Conservation (phyloP, 768 basidiomycete species). For the Xerocomus potaroensis region DNA sequence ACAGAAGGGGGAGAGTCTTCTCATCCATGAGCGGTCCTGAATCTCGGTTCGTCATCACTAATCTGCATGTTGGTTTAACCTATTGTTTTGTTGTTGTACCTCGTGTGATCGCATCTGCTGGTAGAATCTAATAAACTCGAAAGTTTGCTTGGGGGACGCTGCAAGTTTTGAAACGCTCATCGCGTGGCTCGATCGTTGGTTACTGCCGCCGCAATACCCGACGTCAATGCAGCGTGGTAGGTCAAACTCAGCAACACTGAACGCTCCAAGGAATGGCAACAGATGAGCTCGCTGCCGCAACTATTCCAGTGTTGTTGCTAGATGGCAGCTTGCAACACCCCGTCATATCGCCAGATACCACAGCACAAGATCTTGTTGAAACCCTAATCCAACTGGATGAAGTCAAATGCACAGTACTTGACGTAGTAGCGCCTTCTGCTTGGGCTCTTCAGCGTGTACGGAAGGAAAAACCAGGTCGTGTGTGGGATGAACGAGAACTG, state of each 20-base stretch:
- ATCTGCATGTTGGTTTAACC: conserved; percentile 10
- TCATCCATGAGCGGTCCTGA: conserved; percentile 14
- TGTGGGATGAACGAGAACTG: conserved; percentile 72
- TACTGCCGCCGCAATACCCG: not conserved
- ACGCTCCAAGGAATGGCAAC: conserved; percentile 20
- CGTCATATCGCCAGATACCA: conserved; percentile 49
- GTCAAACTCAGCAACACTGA: not conserved
- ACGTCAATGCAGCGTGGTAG: conserved; percentile 2
- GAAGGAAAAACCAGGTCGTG: conserved; percentile 51
- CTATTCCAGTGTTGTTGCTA: conserved; percentile 58
- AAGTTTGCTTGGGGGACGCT: too few relatives aligned
- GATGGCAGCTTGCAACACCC: conserved; percentile 61
- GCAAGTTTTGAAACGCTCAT: too few relatives aligned
- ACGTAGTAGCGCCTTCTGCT: conserved; percentile 49
- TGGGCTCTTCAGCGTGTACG: conserved; percentile 72
- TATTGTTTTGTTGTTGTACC: conserved; percentile 6
- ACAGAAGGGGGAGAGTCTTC: conserved; percentile 48
- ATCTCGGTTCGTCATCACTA: not conserved
- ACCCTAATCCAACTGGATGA: conserved; percentile 44
- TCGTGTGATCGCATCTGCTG: conserved; percentile 3
- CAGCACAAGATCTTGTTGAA: conserved; percentile 57
- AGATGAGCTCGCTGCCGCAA: conserved; percentile 34
- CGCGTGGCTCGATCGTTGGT: not conserved
- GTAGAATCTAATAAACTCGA: not conserved
- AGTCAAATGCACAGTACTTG: conserved; percentile 51